Conservation (phyloP, 1,284 basidiomycete genomes). For the Microbotryum silenes-acaulis region DNA sequence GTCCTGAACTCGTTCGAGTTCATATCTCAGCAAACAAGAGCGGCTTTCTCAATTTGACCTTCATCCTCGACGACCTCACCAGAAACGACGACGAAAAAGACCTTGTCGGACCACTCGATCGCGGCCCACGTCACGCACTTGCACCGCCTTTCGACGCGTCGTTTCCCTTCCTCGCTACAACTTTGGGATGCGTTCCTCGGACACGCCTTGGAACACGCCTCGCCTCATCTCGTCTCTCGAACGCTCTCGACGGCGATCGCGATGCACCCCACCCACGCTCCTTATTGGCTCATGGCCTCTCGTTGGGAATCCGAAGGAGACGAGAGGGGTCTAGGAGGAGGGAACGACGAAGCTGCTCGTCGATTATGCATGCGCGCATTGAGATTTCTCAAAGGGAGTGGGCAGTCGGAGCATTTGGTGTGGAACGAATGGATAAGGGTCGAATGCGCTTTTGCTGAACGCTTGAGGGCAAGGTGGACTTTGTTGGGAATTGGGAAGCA, state of each 20-base stretch:
- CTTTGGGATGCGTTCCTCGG: slow-evolving; percentile 36
- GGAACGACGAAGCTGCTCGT: slow-evolving; percentile 36
- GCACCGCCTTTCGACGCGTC: slow-evolving; percentile 33
- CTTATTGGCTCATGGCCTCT: slow-evolving; percentile 37
- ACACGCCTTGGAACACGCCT: slow-evolving; percentile 33
- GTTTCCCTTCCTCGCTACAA: slow-evolving; percentile 33
- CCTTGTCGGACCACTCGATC: slow-evolving; percentile 38
- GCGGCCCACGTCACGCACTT: slow-evolving; percentile 37
- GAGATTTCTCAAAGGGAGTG: slow-evolving; percentile 32
- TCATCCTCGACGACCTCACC: slow-evolving; percentile 1
- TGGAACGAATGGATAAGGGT: slow-evolving; percentile 38
- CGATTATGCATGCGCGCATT: slow-evolving; percentile 37
- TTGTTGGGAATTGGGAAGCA: slow-evolving; percentile 32
- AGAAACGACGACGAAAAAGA: slow-evolving; percentile 27
- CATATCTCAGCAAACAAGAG: too few relatives aligned
- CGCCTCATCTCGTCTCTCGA: slow-evolving; percentile 34
- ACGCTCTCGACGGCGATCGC: slow-evolving; percentile 35
- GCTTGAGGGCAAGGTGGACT: slow-evolving; percentile 28
- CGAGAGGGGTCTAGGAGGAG: slow-evolving; percentile 35
- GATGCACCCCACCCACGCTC: slow-evolving; percentile 34
- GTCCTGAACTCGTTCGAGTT: background rate
- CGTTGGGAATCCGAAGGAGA: slow-evolving; percentile 38
- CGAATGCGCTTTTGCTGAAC: slow-evolving; percentile 36
- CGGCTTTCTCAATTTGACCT: background rate
- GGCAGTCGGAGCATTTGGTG: slow-evolving; percentile 13